Evolutionary conservation across 352 stramenopile genomes (phyloP).

Genomic region (Peronosclerospora sorghi): DNA sequence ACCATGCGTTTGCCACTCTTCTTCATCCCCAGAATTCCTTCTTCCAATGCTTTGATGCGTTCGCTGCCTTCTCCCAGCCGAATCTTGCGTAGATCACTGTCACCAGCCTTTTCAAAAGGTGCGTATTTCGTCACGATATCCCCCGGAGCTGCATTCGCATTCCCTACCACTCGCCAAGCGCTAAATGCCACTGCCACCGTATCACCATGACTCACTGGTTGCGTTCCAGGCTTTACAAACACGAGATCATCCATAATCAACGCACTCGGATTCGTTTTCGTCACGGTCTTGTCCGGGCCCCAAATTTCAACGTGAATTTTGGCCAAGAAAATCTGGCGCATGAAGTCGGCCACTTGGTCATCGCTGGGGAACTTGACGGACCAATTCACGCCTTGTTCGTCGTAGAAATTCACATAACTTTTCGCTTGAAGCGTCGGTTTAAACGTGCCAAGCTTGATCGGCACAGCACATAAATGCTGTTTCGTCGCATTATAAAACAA

Average conservation of each 20-base stretch:
- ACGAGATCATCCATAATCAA: slow-evolving; percentile 45
- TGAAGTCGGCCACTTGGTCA: slow-evolving; percentile 49
- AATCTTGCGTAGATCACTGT: slow-evolving; percentile 53
- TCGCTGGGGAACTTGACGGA: slow-evolving; percentile 65
- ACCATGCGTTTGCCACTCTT: slow-evolving; percentile 84
- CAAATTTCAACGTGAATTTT: slow-evolving; percentile 79
- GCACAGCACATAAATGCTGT: slow-evolving; percentile 45
- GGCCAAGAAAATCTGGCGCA: slow-evolving; percentile 54
- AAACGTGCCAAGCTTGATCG: slow-evolving; percentile 38
- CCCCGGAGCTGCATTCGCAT: slow-evolving; percentile 34
- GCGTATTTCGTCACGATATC: slow-evolving; percentile 72
- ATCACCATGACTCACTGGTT: slow-evolving; percentile 37
- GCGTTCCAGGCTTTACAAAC: slow-evolving; percentile 25
- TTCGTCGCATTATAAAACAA: slow-evolving; percentile 71
- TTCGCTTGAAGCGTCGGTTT: slow-evolving; percentile 65
- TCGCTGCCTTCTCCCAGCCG: slow-evolving; percentile 64
- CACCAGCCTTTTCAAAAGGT: slow-evolving; percentile 54
- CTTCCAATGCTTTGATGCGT: slow-evolving; percentile 83
- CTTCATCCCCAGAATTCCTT: slow-evolving; percentile 82
- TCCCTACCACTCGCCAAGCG: slow-evolving; percentile 69
- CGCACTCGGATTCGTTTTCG: slow-evolving; percentile 30
- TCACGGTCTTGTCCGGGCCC: slow-evolving; percentile 44
- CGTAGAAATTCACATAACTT: slow-evolving; percentile 79
- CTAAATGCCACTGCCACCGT: slow-evolving; percentile 56
- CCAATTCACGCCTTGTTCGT: slow-evolving; percentile 58